Conservation (phyloP, 192 early-diverging fungal species). For the Coemansia sp. region DNA sequence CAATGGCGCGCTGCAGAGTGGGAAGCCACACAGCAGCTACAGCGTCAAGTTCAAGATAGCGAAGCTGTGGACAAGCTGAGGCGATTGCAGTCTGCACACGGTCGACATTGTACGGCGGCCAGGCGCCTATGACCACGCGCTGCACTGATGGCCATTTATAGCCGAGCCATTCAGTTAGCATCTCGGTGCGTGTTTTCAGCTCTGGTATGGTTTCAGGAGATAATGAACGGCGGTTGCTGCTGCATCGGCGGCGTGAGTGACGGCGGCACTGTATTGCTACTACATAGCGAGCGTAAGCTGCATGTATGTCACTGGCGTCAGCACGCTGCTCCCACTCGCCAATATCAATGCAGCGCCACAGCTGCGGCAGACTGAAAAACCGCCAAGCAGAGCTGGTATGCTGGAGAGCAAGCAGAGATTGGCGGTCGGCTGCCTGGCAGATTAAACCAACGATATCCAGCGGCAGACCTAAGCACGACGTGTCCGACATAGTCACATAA, state of each 20-base stretch:
- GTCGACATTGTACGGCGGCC: conserved; percentile 46
- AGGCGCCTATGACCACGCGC: conserved; percentile 32
- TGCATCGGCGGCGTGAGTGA: conserved; percentile 19
- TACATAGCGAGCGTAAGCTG: conserved; percentile 20
- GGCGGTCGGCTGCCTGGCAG: conserved; percentile 20
- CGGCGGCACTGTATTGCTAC: conserved; percentile 28
- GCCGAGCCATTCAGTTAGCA: conserved; percentile 38
- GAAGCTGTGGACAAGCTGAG: conserved; percentile 13
- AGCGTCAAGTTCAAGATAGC: conserved; percentile 30
- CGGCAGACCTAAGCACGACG: conserved; percentile 9
- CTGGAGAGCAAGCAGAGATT: conserved; percentile 15
- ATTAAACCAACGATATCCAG: conserved; percentile 22
- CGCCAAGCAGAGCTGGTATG: conserved; percentile 37
- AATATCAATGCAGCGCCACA: conserved; percentile 41
- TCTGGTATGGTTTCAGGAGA: conserved; percentile 1
- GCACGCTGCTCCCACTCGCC: conserved; percentile 37
- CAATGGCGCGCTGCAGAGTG: conserved; percentile 25
- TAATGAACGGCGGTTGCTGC: background rate
- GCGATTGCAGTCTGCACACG: conserved; percentile 30
- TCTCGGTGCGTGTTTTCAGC: conserved; percentile 33
- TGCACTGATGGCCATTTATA: conserved; percentile 19
- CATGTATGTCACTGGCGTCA: conserved; percentile 13
- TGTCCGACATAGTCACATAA: too few species aligned
- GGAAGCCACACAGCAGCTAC: conserved; percentile 37
- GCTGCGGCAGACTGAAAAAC: conserved; percentile 22